Evolutionary conservation across 768 basidiomycete species (phyloP).

Genomic region (Calocybe gangraenosa): DNA sequence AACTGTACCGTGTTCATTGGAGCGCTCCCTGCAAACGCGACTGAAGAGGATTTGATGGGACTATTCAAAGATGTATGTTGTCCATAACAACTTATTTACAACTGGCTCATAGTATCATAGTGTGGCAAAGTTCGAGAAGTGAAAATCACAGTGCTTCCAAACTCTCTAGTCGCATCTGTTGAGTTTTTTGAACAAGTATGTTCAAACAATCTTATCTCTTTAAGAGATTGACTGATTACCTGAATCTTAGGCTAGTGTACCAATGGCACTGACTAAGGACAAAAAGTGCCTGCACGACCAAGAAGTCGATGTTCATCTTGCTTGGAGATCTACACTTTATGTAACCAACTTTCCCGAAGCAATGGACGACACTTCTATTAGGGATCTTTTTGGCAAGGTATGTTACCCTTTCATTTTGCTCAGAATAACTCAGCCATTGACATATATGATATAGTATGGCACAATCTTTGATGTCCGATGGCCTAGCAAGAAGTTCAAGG

Average conservation of each 20-base stretch:
- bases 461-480: constrained; percentile 91
- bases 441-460: constrained; percentile 60
- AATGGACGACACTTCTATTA: constrained; percentile 71
- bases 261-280: constrained; percentile 88
- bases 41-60: constrained; percentile 60
- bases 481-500: constrained; percentile 97
- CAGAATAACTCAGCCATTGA: constrained; percentile 2
- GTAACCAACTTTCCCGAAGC: constrained; percentile 93
- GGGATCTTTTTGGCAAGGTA: constrained; percentile 78
- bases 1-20: constrained; percentile 89
- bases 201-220: constrained; percentile 3
- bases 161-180: constrained; percentile 72
- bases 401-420: constrained; percentile 12
- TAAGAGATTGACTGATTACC: constrained; percentile 1
- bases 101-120: constrained; percentile 33
- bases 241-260: constrained; percentile 63
- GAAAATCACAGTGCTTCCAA: constrained; percentile 63
- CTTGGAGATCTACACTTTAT: constrained; percentile 93
- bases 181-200: constrained; percentile 74
- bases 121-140: constrained; percentile 86
- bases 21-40: constrained; percentile 52
- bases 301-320: constrained; percentile 83
- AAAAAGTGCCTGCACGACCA: constrained; percentile 78
- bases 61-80: constrained; percentile 84
- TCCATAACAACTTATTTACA: neutral